A percentile compares a stretch with the other conserved stretches of the same genome.
phyloP scores from a whole-genome alignment of 2,329 filamentous ascomycete genomes.

The Orbilia blumenaviensis region DNA sequence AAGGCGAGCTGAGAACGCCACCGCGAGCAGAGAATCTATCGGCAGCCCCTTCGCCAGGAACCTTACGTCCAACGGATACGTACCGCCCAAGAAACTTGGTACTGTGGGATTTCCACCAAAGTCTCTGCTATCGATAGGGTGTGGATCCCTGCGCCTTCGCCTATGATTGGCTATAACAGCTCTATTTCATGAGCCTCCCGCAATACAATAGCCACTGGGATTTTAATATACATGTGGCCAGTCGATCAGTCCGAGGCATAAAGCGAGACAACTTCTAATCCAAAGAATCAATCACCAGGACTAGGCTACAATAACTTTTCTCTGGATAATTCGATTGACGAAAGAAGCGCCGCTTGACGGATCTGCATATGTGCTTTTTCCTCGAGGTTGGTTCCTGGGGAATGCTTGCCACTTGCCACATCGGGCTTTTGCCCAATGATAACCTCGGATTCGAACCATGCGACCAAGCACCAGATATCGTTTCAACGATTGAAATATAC shows the following conservation, averaged over 20 bases:
- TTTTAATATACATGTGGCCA: constrained; percentile 26
- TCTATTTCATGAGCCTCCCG: not conserved
- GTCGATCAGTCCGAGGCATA: constrained; percentile 47
- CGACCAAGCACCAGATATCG: not conserved
- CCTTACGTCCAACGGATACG: not conserved
- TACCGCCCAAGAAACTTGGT: not conserved
- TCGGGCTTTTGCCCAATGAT: constrained; percentile 42
- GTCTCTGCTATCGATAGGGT: constrained; percentile 20
- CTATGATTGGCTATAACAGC: constrained; percentile 21
- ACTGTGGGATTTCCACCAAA: not conserved
- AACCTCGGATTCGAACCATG: constrained; percentile 42
- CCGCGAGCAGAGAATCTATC: not conserved
- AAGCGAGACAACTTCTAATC: constrained; percentile 21
- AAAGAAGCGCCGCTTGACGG: constrained; percentile 20
- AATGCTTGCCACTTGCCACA: constrained; percentile 49
- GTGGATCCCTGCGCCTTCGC: constrained; percentile 18
- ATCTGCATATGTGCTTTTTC: constrained; percentile 14
- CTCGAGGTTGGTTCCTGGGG: constrained; percentile 1
- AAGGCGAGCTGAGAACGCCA: constrained; percentile 3
- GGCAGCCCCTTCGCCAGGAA: constrained; percentile 12
- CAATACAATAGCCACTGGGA: not conserved
- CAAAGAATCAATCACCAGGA: constrained; percentile 15
- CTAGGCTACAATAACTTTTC: constrained; percentile 47
- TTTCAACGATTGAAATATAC: not conserved
- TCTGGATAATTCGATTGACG: constrained; percentile 9